Evolutionary conservation across 257 asterid genomes (phyloP).

Genomic region (Plectranthus barbatus): DNA sequence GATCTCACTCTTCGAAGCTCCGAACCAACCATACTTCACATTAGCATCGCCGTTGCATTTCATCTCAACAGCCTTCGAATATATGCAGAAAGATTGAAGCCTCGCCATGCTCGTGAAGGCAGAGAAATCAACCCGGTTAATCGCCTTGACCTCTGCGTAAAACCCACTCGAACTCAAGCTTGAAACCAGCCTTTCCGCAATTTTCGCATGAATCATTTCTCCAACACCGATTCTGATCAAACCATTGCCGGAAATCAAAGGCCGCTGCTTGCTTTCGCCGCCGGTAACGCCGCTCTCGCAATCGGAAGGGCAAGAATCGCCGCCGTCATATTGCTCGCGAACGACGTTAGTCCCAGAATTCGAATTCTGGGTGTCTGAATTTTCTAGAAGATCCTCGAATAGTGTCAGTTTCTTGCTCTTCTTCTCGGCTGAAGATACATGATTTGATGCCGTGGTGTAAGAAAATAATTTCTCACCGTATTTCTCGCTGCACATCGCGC

Average conservation of each 20-base stretch:
- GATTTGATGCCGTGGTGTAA: constrained; percentile 4
- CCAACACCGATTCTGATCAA: constrained; percentile 16
- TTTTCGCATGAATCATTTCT: constrained; percentile 18
- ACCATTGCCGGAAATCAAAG: neutral
- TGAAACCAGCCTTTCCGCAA: constrained; percentile 26
- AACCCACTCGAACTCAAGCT: constrained; percentile 23
- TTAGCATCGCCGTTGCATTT: constrained; percentile 39
- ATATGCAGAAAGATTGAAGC: constrained; percentile 25
- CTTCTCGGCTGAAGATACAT: neutral
- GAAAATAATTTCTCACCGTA: neutral
- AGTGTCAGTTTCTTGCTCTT: constrained; percentile 10
- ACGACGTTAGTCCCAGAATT: neutral
- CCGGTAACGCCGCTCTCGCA: constrained; percentile 43
- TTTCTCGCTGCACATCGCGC: constrained; percentile 9
- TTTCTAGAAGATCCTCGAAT: constrained; percentile 17
- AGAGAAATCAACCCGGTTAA: constrained; percentile 21
- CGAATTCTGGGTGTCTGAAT: neutral
- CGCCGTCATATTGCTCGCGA: neutral
- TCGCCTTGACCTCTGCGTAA: constrained; percentile 17
- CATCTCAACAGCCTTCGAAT: constrained; percentile 30
- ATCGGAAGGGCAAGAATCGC: constrained; percentile 33
- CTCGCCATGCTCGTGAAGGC: constrained; percentile 23
- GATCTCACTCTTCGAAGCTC: constrained; percentile 38
- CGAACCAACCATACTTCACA: constrained; percentile 49
- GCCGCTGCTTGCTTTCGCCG: constrained; percentile 1